These are phyloP conservation scores for Wallacemonas sp. DNA, from an alignment of 208 protist genomes.

Conservation along the genomic window DNA sequence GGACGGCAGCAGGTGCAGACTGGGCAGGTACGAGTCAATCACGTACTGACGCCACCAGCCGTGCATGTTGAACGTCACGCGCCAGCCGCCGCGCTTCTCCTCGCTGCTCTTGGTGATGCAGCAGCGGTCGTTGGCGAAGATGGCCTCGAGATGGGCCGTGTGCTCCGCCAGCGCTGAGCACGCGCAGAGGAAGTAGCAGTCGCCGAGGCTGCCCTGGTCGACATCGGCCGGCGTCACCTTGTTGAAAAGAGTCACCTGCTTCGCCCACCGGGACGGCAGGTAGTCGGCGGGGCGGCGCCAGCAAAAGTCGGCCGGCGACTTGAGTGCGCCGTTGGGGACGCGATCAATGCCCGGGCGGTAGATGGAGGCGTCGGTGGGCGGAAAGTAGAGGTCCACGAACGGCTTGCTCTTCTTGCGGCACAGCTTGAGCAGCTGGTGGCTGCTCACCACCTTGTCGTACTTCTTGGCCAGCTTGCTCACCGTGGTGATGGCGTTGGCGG, in stretches of 20 bases:
- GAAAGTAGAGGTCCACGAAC: constrained; percentile 62
- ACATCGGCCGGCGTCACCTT: constrained; percentile 58
- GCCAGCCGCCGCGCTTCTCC: constrained; percentile 48
- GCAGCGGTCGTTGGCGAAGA: constrained; percentile 50
- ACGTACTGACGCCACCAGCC: constrained; percentile 73
- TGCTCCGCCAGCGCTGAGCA: constrained; percentile 49
- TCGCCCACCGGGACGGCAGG: constrained; percentile 42
- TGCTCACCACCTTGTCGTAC: constrained; percentile 32
- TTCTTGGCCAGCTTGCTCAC: constrained; percentile 25
- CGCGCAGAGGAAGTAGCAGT: constrained; percentile 74
- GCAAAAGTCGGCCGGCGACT: constrained; percentile 28
- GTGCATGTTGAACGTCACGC: constrained; percentile 57
- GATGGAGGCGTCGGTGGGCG: constrained; percentile 42
- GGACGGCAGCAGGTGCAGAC: constrained; percentile 36
- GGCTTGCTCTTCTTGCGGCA: constrained; percentile 32
- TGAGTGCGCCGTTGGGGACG: constrained; percentile 27
- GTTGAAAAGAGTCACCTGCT: constrained; percentile 42
- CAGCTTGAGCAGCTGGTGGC: constrained; percentile 36
- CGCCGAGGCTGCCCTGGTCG: constrained; percentile 66
- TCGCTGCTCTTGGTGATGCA: constrained; percentile 43
- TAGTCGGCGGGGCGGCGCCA: constrained; percentile 63
- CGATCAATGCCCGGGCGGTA: constrained; percentile 46
- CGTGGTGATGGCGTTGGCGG: constrained; percentile 14
- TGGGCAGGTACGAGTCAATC: constrained; percentile 72
- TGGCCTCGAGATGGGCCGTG: constrained; percentile 35